Conservation (phyloP, 805 yeast species). For the Ogataea nakhonphanomensis region DNA sequence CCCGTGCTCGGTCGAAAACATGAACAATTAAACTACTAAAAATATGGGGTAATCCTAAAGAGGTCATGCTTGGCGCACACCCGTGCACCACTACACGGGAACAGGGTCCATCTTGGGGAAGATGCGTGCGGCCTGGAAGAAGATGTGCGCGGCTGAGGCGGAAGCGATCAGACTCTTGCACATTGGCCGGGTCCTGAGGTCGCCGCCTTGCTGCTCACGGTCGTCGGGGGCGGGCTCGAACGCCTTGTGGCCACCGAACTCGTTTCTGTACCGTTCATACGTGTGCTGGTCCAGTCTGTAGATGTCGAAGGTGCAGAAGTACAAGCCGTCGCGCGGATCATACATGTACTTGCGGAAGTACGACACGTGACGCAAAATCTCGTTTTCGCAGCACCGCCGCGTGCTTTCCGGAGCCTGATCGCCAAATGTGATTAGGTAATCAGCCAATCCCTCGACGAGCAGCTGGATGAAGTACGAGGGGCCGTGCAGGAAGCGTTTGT, state of each 20-base stretch:
- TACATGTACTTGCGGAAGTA: conserved; percentile 55
- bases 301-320: conserved; percentile 58
- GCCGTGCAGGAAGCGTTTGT: conserved; percentile 62
- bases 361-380: conserved; percentile 50
- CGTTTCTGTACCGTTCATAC: conserved; percentile 46
- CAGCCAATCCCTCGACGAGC: conserved; percentile 64
- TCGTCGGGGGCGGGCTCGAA: conserved; percentile 52
- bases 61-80: neutral
- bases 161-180: conserved; percentile 50
- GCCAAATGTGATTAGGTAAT: conserved; percentile 52
- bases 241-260: conserved; percentile 53
- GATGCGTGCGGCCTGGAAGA: conserved; percentile 64
- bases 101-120: conserved; percentile 36
- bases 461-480: conserved; percentile 63
- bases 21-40: too few species aligned
- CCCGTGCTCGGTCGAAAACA: too few species aligned
- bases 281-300: conserved; percentile 47
- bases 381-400: conserved; percentile 33
- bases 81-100: conserved; percentile 8
- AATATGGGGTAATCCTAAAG: neutral
- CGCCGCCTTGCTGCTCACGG: conserved; percentile 40
- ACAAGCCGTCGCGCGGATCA: conserved; percentile 58
- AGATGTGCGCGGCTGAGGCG: conserved; percentile 66
- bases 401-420: conserved; percentile 35
- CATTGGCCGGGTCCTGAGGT: conserved; percentile 31